Percentiles rank a stretch among this genome's conserved stretches.
These are phyloP conservation scores for Camelina hispida DNA, from an alignment of 345 rosid species.

Conservation along the genomic window DNA sequence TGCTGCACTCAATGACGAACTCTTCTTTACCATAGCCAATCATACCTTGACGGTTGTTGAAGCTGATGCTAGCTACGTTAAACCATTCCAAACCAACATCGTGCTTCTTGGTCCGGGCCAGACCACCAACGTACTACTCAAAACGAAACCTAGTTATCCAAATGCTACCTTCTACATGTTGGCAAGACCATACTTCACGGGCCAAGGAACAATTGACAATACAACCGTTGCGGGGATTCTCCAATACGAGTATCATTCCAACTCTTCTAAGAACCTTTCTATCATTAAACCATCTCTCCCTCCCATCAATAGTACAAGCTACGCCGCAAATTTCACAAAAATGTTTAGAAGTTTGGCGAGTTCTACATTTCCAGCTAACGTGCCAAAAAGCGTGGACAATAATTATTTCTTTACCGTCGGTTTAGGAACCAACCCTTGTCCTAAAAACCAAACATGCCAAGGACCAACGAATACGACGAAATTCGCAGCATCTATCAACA, in stretches of 20 bases:
- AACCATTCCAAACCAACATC: constrained; percentile 65
- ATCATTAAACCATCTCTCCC: constrained; percentile 60
- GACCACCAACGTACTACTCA: constrained; percentile 72
- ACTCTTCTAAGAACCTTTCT: constrained; percentile 35
- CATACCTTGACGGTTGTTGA: constrained; percentile 70
- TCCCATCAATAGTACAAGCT: constrained; percentile 57
- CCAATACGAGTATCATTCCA: constrained; percentile 49
- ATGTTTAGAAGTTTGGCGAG: constrained; percentile 62
- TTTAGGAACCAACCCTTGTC: constrained; percentile 66
- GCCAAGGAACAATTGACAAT: constrained; percentile 69
- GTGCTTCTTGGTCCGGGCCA: constrained; percentile 68
- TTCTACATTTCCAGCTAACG: constrained; percentile 58
- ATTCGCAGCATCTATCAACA: constrained; percentile 70
- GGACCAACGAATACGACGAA: constrained; percentile 69
- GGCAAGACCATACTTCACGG: constrained; percentile 74
- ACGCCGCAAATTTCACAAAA: constrained; percentile 53
- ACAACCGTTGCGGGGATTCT: constrained; percentile 72
- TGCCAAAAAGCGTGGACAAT: constrained; percentile 57
- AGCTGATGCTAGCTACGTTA: constrained; percentile 75
- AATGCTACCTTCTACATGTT: constrained; percentile 63
- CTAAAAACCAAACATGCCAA: constrained; percentile 71
- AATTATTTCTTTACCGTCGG: constrained; percentile 65
- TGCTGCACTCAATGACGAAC: constrained; percentile 76
- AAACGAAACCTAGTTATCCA: constrained; percentile 59
- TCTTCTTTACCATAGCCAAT: constrained; percentile 79